Evolutionary conservation across 2,329 filamentous ascomycete species (phyloP), one percentile per base, ranked within the genome.

Genomic region (Purpureocillium lavendulum): DNA sequence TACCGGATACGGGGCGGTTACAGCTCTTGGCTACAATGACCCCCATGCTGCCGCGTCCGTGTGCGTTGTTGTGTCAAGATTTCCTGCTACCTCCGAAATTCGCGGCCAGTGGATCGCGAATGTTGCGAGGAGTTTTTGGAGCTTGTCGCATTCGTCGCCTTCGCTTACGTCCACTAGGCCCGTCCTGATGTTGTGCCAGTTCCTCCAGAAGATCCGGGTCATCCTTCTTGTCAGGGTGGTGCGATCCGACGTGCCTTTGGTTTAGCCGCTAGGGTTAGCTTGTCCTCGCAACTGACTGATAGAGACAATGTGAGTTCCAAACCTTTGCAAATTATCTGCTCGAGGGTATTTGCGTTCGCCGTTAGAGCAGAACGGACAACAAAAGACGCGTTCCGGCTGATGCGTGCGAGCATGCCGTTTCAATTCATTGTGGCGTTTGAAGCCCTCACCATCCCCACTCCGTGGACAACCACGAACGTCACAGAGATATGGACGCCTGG

Each of bases 291-390:
- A n/a, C 33, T 8, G 37, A 21, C 14, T 13, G 7, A 26, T 33
- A 26, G 15, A 17, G 26, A n/a, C 7, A 16, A 6, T 14, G 13
- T 21, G 31, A 16, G 12, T 33, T 38, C 58, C 74, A 48, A 70
- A 94, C 87, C 90, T 80, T 67, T 96, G 90, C 40, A 98, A 67
- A 68, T 97, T 97, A 60, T 98, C 92, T 28, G 92, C 92, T 50
- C 92, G 74, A 5, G 92, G 92, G 58, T 97, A 97, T 57, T 84
- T 89, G 60, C 96, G 90, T 58, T 96, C 88, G 49, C 88, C 75
- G 54, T 95, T 88, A 1, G 87, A 84, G 59, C 92, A 98, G 57
- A 96, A 97, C 0, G 92, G 92, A 59, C 92, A 98, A 24, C n/a
- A n/a, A n/a, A n/a, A n/a, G n/a, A 95, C 81, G 54, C 97, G 97